A percentile compares a stretch with the other conserved stretches of the same genome.
Evolutionary conservation across 2,329 filamentous ascomycete species (phyloP).

Genomic region (Ceratocystis lukuohia): DNA sequence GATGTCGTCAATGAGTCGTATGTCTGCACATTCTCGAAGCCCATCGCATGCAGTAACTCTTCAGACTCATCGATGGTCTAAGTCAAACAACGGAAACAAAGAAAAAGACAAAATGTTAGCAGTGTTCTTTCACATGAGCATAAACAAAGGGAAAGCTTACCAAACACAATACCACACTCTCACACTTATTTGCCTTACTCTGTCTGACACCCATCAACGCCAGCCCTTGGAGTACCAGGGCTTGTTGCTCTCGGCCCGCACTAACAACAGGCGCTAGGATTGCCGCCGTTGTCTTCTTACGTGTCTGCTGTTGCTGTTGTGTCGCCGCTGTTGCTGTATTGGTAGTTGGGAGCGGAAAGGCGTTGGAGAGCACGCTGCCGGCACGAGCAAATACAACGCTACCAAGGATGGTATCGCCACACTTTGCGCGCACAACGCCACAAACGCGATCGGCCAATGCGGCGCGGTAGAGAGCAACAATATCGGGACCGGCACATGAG

Average conservation of each 20-base stretch:
- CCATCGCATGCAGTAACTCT: conserved; percentile 1
- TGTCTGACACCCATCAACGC: conserved; percentile 70
- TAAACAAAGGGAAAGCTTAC: conserved; percentile 38
- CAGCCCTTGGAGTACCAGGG: conserved; percentile 59
- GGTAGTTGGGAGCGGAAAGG: conserved; percentile 20
- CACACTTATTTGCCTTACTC: conserved; percentile 64
- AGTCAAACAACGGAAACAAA: neutral
- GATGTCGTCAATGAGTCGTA: neutral
- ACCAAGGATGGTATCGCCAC: conserved; percentile 40
- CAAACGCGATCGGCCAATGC: conserved; percentile 58
- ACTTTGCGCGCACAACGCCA: conserved; percentile 72
- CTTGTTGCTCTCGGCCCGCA: conserved; percentile 48
- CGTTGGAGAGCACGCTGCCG: neutral
- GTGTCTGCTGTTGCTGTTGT: no score
- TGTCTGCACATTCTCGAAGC: neutral
- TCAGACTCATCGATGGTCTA: neutral
- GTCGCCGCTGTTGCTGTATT: neutral
- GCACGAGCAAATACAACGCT: conserved; percentile 21
- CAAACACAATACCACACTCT: conserved; percentile 64
- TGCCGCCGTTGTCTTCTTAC: conserved; percentile 40
- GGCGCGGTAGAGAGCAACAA: conserved; percentile 65
- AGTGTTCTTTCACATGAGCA: neutral
- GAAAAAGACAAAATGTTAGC: neutral
- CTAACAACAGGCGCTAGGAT: conserved; percentile 71
- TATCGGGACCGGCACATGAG: conserved; percentile 53